Base-by-base conservation (phyloP, 2,329 filamentous ascomycete species). In the Fusarium sp. region DNA sequence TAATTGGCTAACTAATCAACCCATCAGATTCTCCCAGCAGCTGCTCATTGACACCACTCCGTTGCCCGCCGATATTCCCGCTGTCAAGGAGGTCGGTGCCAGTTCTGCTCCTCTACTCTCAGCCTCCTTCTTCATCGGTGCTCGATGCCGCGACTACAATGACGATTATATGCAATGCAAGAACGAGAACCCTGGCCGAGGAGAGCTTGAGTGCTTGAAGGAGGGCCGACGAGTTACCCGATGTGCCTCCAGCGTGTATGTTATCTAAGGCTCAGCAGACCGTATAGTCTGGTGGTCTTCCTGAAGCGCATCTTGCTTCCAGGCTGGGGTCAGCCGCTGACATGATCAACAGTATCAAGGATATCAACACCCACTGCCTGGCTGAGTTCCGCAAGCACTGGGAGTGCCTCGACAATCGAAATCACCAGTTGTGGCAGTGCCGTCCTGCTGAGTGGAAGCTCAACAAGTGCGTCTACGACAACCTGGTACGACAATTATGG, bases 141-240 rank as follows among this genome's bases (percentile, higher is more conserved):
- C 95, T 77, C 92, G 96, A 81, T 99, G 96, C 91, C 93, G 90
- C 83, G 88, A 93, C 72, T 99, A 95, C 89, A 98, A 98, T 85
- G 96, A 99, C 88, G 96, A 99, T 86, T 99, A 93, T 87, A 99
- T 99, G 96, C 94, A 97, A 87, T 99, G 96, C 93, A 99, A 99
- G 92, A 94, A 90, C 78, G 95, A 98, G 86, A 92, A 94, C 80
- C 92, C 94, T 73, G 96, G 96, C 79, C 91, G 90, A 84, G 96
- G 95, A 83, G 96, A 99, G 88, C 84, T 97, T 74, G 94, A 98
- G 78, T 99, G 96, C 86, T 86, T 99, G 89, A 96, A 94, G 88
- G 96, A 99, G 87, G 96, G 96, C 65, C 90, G 96, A 83, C 94
- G 96, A 84, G 96, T 99, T 72, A 99, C 96, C 78, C 91, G 96